Evolutionary conservation across 2,329 filamentous ascomycete genomes (phyloP).

Genomic region (Nemania serpens): DNA sequence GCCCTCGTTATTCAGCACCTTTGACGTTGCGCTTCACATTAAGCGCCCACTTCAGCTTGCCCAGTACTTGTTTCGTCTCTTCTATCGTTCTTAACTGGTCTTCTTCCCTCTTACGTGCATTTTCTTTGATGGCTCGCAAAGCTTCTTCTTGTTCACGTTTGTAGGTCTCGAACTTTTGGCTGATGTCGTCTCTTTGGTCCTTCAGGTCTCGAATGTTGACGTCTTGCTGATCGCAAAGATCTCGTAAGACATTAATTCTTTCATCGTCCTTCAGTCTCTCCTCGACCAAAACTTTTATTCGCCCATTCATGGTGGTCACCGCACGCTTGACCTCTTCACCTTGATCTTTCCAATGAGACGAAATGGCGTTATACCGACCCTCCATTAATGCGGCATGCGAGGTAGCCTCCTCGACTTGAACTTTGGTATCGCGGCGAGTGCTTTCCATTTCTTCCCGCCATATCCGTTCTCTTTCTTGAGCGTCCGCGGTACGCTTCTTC

Average conservation of each 20-base stretch:
- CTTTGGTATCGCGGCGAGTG: constrained; percentile 60
- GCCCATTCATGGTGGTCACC: constrained; percentile 53
- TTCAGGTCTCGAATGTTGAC: constrained; percentile 65
- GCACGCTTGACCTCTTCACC: constrained; percentile 63
- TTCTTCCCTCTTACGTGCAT: constrained; percentile 61
- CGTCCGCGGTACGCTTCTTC: constrained; percentile 62
- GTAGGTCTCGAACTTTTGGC: constrained; percentile 65
- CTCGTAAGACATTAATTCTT: constrained; percentile 66
- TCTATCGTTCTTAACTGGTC: constrained; percentile 64
- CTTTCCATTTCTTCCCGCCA: constrained; percentile 70
- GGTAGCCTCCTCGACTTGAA: constrained; percentile 69
- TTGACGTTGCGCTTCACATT: constrained; percentile 66
- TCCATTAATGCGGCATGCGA: constrained; percentile 69
- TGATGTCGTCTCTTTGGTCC: constrained; percentile 66
- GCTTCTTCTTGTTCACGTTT: constrained; percentile 66
- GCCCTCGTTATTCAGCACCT: constrained; percentile 52
- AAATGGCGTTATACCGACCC: constrained; percentile 70
- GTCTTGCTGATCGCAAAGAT: constrained; percentile 75
- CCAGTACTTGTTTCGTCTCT: constrained; percentile 63
- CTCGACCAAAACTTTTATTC: constrained; percentile 59
- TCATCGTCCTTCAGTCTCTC: constrained; percentile 64
- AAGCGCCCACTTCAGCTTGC: constrained; percentile 75
- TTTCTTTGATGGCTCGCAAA: constrained; percentile 62
- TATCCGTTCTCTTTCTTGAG: constrained; percentile 62
- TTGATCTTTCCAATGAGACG: constrained; percentile 69